Evolutionary conservation across 2,329 filamentous ascomycete species (phyloP).

Genomic region (Alternaria angustiovoidea): DNA sequence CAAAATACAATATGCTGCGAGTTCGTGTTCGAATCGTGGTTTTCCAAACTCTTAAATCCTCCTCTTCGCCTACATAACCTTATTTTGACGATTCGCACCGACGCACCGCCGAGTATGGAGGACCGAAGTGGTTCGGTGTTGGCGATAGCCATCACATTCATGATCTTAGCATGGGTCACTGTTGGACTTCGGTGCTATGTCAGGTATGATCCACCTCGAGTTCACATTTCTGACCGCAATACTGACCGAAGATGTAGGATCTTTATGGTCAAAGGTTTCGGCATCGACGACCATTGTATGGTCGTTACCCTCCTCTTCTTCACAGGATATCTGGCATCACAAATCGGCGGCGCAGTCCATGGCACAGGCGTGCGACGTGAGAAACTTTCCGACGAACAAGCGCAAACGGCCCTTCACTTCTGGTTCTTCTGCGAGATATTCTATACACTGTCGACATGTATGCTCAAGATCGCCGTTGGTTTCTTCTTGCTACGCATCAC

Average conservation of each 20-base stretch:
- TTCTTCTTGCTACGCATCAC: constrained; percentile 62
- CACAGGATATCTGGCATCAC: constrained; percentile 42
- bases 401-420: constrained; percentile 41
- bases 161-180: constrained; percentile 49
- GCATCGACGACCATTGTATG: constrained; percentile 53
- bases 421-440: constrained; percentile 65
- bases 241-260: constrained; percentile 23
- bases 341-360: constrained; percentile 48
- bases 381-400: constrained; percentile 39
- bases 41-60: constrained; percentile 1
- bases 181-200: constrained; percentile 50
- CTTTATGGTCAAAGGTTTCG: constrained; percentile 49
- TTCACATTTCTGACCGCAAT: neutral
- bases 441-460: constrained; percentile 58
- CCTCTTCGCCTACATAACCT: constrained; percentile 6
- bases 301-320: constrained; percentile 49
- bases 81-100: neutral
- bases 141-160: constrained; percentile 46
- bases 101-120: constrained; percentile 25
- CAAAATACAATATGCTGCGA: constrained; percentile 20
- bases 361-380: constrained; percentile 48
- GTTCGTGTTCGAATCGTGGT: constrained; percentile 5
- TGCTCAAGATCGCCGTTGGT: constrained; percentile 60
- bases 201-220: constrained; percentile 30
- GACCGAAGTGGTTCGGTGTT: constrained; percentile 39